Percentiles rank a stretch among this genome's conserved stretches.
Evolutionary conservation across 192 early-diverging fungal genomes (phyloP).

Genomic region (Fimicolochytrium jonesii): DNA sequence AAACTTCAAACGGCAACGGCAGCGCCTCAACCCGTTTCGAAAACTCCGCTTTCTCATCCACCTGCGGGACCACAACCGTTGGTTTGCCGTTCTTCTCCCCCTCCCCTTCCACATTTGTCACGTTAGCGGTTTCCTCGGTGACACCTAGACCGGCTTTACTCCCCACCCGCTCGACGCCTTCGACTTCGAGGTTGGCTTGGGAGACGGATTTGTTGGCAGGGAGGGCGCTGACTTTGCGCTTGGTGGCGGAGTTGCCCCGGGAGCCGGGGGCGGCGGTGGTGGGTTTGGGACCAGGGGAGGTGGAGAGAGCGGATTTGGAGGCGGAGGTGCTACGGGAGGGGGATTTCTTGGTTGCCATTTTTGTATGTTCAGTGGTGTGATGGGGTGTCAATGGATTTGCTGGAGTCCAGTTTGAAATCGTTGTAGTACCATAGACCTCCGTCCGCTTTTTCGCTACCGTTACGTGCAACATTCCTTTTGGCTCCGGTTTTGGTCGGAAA

Average conservation of each 20-base stretch:
- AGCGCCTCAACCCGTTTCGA: constrained; percentile 4
- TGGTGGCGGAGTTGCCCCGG: neutral
- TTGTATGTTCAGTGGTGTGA: neutral
- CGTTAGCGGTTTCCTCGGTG: neutral
- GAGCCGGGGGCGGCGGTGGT: neutral
- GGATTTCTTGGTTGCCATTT: constrained; percentile 6
- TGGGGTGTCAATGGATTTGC: too few species aligned
- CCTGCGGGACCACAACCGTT: neutral
- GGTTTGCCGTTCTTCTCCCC: neutral
- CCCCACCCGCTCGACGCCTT: neutral
- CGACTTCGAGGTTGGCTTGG: neutral
- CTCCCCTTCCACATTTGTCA: neutral
- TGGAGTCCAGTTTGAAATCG: too few species aligned
- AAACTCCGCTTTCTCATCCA: constrained; percentile 22
- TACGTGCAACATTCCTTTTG: too few species aligned
- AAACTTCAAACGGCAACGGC: constrained; percentile 22
- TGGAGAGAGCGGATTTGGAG: neutral
- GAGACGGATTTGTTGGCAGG: neutral
- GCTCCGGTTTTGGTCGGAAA: too few species aligned
- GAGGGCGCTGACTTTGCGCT: neutral
- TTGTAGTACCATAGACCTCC: too few species aligned
- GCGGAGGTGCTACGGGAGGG: constrained; percentile 1
- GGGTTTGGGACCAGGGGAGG: neutral
- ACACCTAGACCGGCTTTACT: neutral
- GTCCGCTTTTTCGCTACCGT: too few species aligned